Conservation (phyloP, 805 yeast species). For the Ogataea pini region DNA sequence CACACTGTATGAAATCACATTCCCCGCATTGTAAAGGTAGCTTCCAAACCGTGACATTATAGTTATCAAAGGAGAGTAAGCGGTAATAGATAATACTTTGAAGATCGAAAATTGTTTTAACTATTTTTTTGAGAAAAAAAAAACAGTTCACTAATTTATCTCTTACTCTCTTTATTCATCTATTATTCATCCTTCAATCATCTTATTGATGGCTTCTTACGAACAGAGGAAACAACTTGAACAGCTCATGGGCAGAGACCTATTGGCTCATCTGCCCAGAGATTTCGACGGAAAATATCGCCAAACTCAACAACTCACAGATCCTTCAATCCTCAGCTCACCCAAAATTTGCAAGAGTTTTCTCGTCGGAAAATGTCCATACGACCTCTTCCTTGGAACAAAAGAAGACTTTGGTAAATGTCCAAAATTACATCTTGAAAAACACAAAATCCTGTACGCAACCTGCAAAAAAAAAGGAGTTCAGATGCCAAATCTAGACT, state of each 20-base stretch:
- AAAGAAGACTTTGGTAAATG: slow-evolving; percentile 83
- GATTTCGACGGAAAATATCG: slow-evolving; percentile 25
- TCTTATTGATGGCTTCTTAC: slow-evolving; percentile 52
- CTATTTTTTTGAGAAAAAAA: no score
- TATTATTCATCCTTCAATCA: no score
- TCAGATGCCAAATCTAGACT: slow-evolving; percentile 40
- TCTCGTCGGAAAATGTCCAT: slow-evolving; percentile 84
- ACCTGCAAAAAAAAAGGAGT: slow-evolving; percentile 40
- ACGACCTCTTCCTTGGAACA: slow-evolving; percentile 78
- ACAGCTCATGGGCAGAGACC: slow-evolving; percentile 76
- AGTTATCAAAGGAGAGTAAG: no score
- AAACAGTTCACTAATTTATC: no score
- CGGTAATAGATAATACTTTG: no score
- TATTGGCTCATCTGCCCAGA: slow-evolving; percentile 35
- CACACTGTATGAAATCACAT: slow-evolving; percentile 41
- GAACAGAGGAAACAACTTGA: slow-evolving; percentile 76
- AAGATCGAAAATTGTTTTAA: no score
- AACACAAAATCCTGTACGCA: slow-evolving; percentile 71
- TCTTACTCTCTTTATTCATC: no score
- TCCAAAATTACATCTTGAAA: slow-evolving; percentile 71
- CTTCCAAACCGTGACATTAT: neutral
- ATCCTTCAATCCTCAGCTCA: slow-evolving; percentile 44
- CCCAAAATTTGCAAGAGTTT: slow-evolving; percentile 75
- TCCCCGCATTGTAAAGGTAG: slow-evolving; percentile 8
- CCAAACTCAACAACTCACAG: slow-evolving; percentile 14